Percentiles rank a stretch among this genome's conserved stretches.
Conservation (phyloP, 129 eudicot species). For the Pittosporum tobira region DNA sequence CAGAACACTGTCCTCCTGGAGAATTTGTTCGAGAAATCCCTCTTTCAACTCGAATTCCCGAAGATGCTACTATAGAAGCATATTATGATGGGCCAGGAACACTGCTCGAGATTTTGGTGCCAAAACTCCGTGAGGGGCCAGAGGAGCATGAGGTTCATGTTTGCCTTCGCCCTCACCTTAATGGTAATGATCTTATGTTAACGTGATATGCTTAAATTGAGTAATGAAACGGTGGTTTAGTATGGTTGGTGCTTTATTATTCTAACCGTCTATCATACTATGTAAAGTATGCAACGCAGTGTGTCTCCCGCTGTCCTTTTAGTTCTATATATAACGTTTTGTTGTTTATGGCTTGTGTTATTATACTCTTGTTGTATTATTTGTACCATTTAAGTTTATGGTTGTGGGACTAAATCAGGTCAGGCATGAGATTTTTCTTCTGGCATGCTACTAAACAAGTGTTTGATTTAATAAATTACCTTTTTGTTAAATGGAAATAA, state of each 20-base stretch:
- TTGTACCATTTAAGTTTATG: too few relatives aligned
- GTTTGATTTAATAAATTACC: background rate
- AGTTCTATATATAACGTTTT: background rate
- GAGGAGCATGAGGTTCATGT: conserved; percentile 92
- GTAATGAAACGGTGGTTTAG: conserved; percentile 7
- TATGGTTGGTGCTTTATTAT: conserved; percentile 15
- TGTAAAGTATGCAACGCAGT: conserved; percentile 5
- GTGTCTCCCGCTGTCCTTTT: background rate
- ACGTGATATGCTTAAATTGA: conserved; percentile 17
- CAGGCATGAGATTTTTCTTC: background rate
- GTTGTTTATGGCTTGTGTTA: background rate
- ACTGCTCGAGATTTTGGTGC: conserved; percentile 81
- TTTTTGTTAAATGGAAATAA: background rate
- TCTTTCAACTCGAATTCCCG: conserved; percentile 79
- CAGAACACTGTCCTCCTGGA: conserved; percentile 96
- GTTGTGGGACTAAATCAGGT: background rate
- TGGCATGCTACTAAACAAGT: background rate
- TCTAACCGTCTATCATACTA: conserved; percentile 8
- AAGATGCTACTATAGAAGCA: conserved; percentile 84
- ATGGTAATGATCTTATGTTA: conserved; percentile 58
- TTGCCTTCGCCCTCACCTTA: conserved; percentile 70
- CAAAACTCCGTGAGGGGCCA: conserved; percentile 67
- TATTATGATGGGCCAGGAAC: conserved; percentile 83
- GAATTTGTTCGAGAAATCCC: conserved; percentile 85
- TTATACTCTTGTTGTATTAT: too few relatives aligned